Evolutionary conservation across 2,329 filamentous ascomycete genomes (phyloP).

Genomic region (Colletotrichum agaves): DNA sequence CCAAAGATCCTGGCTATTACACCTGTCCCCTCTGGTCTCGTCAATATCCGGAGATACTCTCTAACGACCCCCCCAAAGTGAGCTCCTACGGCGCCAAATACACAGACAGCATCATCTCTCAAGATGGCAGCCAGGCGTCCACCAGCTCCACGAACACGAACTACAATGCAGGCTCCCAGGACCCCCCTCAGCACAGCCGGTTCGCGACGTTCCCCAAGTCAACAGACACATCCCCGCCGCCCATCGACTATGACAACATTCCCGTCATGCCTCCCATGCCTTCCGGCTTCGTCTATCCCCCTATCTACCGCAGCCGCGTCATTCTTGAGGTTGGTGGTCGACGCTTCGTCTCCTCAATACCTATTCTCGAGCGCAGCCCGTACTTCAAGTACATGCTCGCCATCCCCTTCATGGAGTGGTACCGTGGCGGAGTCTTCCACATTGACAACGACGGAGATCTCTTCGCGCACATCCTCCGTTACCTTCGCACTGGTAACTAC

Average conservation of each 20-base stretch:
- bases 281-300: constrained; percentile 6
- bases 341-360: constrained; percentile 34
- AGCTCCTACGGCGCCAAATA: neutral
- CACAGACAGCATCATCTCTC: neutral
- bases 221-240: neutral
- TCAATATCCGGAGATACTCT: constrained; percentile 33
- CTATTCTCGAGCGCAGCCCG: constrained; percentile 29
- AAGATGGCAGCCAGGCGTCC: neutral
- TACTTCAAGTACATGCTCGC: constrained; percentile 28
- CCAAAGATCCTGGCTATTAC: constrained; percentile 16
- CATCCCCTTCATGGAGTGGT: constrained; percentile 27
- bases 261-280: neutral
- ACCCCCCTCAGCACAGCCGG: neutral
- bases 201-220: too few species aligned
- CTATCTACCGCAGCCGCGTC: constrained; percentile 13
- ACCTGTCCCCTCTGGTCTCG: constrained; percentile 33
- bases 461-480: constrained; percentile 50
- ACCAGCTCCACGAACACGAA: neutral
- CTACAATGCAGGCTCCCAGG: neutral
- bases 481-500: constrained; percentile 46
- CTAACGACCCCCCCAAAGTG: constrained; percentile 4
- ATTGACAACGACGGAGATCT: constrained; percentile 50
- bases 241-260: neutral
- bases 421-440: constrained; percentile 36
- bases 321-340: constrained; percentile 38